Conservation (phyloP, 768 basidiomycete species). For the Termitomyces sp. region DNA sequence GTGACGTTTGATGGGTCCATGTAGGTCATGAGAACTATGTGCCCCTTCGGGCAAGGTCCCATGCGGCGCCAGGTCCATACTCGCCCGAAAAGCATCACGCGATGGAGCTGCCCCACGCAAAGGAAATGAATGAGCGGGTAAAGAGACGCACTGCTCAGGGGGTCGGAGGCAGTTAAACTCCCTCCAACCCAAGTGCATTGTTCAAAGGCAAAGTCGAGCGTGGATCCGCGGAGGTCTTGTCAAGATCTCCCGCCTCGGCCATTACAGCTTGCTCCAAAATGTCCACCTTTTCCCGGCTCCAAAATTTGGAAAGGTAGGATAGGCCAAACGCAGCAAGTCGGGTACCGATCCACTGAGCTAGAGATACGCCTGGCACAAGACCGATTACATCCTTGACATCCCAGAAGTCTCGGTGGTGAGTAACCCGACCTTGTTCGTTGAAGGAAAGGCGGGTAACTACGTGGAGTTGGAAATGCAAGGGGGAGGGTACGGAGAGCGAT, state of each 20-base stretch:
- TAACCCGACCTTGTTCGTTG: constrained; percentile 80
- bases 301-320: constrained; percentile 36
- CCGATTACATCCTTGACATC: constrained; percentile 76
- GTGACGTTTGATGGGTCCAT: constrained; percentile 2
- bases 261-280: constrained; percentile 7
- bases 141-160: constrained; percentile 6
- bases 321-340: constrained; percentile 59
- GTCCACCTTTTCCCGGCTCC: constrained; percentile 20
- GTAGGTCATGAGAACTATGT: constrained; percentile 13
- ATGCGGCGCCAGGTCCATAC: constrained; percentile 7
- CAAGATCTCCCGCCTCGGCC: constrained; percentile 14
- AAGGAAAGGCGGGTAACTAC: constrained; percentile 72
- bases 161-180: constrained; percentile 8
- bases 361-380: constrained; percentile 63
- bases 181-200: constrained; percentile 21
- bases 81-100: constrained; percentile 13
- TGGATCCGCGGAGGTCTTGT: constrained; percentile 14
- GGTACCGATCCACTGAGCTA: constrained; percentile 67
- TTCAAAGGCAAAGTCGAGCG: constrained; percentile 13
- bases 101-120: constrained; percentile 5
- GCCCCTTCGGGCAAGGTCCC: constrained; percentile 10
- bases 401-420: constrained; percentile 79
- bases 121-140: neutral
- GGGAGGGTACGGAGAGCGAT: constrained; percentile 55
- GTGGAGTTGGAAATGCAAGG: constrained; percentile 70